Conservation (phyloP, 495 filamentous ascomycete species). For the Parathielavia hyrcaniae region DNA sequence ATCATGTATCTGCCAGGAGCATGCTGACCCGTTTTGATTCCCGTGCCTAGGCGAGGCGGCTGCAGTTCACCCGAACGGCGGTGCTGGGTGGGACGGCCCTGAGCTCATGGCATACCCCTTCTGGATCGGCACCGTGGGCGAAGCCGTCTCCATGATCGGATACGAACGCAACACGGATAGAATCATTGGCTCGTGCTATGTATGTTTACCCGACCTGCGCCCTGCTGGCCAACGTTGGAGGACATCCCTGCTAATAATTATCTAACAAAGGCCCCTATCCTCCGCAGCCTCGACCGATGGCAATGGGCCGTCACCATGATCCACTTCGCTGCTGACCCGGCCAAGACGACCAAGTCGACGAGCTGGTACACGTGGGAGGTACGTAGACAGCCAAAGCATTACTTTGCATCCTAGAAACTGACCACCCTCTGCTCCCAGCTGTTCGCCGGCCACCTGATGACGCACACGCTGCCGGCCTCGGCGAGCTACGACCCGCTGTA, state of each 20-base stretch:
- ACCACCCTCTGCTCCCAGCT: constrained; percentile 37
- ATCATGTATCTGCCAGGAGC: too few species aligned
- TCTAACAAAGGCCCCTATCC: constrained; percentile 29
- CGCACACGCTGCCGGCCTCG: constrained; percentile 47
- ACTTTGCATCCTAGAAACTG: too few species aligned
- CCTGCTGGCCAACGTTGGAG: too few species aligned
- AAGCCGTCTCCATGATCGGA: constrained; percentile 62
- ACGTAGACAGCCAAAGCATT: too few species aligned
- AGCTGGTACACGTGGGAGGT: not conserved
- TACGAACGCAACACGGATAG: constrained; percentile 60
- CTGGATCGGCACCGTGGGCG: constrained; percentile 56
- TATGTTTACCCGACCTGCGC: too few species aligned
- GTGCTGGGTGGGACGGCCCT: not conserved
- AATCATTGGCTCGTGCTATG: too few species aligned
- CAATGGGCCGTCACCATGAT: constrained; percentile 44
- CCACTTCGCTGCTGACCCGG: constrained; percentile 49
- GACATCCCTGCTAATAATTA: too few species aligned
- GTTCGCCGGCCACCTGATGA: constrained; percentile 47
- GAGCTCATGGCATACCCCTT: constrained; percentile 35
- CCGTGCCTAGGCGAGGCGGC: not conserved
- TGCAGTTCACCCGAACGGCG: not conserved
- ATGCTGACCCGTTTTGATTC: too few species aligned
- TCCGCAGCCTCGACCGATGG: constrained; percentile 40
- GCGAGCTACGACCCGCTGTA: constrained; percentile 47
- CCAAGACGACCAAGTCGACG: constrained; percentile 35